Evolutionary conservation across 208 protist genomes (phyloP).

Genomic region (Wallacemonas sp.): DNA sequence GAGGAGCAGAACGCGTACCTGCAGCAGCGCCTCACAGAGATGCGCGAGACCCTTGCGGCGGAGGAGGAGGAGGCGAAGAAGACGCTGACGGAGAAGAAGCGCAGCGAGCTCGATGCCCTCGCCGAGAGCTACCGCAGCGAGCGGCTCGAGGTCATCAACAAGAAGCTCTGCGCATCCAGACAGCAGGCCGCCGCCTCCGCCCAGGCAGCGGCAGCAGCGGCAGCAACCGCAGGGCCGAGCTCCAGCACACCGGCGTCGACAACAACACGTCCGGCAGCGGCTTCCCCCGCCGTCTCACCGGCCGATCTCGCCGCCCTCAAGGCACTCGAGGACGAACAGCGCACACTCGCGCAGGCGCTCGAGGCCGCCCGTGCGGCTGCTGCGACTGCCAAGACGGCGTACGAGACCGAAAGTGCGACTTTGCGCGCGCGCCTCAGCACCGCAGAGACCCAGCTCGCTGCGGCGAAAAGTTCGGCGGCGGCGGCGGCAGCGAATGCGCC

Average conservation of each 20-base stretch:
- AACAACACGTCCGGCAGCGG: no score
- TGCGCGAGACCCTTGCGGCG: conserved; percentile 20
- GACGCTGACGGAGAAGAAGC: conserved; percentile 21
- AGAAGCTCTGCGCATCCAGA: neutral
- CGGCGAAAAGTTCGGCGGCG: neutral
- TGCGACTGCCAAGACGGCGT: conserved; percentile 5
- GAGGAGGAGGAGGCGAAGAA: conserved; percentile 24
- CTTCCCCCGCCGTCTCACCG: neutral
- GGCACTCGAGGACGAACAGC: conserved; percentile 15
- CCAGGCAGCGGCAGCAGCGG: neutral
- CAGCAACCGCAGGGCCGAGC: neutral
- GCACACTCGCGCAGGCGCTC: conserved; percentile 15
- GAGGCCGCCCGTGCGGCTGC: neutral
- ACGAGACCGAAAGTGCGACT: neutral
- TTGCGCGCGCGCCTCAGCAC: neutral
- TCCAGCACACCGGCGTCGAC: no score
- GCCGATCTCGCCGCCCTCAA: neutral
- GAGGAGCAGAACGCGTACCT: conserved; percentile 42
- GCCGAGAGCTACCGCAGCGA: conserved; percentile 28
- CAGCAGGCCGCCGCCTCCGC: conserved; percentile 1
- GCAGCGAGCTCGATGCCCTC: conserved; percentile 30
- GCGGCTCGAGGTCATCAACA: conserved; percentile 27
- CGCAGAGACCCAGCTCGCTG: neutral
- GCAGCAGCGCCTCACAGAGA: conserved; percentile 23
- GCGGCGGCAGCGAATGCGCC: neutral